phyloP scores from a whole-genome alignment of 257 asterid genomes.

The Apocynum venetum region DNA sequence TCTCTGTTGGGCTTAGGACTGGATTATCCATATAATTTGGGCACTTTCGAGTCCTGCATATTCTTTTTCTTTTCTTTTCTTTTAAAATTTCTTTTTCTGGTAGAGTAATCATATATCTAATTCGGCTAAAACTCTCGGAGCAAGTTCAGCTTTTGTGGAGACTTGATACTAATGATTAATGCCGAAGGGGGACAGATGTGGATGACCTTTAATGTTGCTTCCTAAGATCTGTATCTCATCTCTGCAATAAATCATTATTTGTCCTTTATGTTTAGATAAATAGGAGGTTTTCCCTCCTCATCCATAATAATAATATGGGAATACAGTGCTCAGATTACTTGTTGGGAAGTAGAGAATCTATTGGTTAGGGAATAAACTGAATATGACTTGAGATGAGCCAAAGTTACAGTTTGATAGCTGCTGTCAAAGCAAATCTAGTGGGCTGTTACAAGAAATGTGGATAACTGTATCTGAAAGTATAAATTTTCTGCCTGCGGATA shows the following conservation, averaged over 20 bases:
- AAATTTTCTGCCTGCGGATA: background rate
- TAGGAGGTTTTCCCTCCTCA: background rate
- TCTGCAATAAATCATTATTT: background rate
- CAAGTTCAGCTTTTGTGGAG: background rate
- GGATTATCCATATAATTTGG: background rate
- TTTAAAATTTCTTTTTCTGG: background rate
- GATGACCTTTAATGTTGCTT: background rate
- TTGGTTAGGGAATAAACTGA: background rate
- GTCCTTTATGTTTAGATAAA: background rate
- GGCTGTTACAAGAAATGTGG: background rate
- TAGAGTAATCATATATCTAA: background rate
- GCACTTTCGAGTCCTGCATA: background rate
- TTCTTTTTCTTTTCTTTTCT: background rate
- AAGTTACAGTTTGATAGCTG: background rate
- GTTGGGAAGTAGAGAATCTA: background rate
- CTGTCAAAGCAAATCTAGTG: background rate
- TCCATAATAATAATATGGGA: background rate
- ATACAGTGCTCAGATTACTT: background rate
- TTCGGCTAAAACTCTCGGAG: background rate
- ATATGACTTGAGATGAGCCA: background rate
- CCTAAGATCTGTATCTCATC: background rate
- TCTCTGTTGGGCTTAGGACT: background rate
- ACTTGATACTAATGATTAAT: background rate
- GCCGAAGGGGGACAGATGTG: background rate
- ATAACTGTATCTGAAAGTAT: background rate